These are phyloP conservation scores for Ogataea paraovalis DNA, from an alignment of 805 yeast species.

Conservation along the genomic window DNA sequence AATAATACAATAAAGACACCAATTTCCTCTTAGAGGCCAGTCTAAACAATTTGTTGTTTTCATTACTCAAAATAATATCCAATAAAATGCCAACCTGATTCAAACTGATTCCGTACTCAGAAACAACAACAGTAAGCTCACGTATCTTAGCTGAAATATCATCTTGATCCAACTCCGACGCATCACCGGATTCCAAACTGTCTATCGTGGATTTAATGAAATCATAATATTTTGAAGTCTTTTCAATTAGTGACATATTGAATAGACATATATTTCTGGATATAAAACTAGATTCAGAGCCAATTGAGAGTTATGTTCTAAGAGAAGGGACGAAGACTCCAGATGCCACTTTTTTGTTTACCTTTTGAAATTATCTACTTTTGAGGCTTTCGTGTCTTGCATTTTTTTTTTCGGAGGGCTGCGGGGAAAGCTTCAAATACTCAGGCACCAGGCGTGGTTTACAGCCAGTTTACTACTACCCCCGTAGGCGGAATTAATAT, in stretches of 20 bases:
- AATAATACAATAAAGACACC: conserved; percentile 9
- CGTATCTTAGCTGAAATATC: conserved; percentile 9
- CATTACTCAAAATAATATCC: conserved; percentile 16
- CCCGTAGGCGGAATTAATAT: no score
- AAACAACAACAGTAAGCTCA: conserved; percentile 21
- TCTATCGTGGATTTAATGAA: background rate
- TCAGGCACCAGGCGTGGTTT: no score
- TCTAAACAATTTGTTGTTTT: conserved; percentile 13
- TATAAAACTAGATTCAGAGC: no score
- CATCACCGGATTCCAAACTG: background rate
- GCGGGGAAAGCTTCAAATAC: no score
- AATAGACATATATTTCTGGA: no score
- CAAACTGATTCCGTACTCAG: conserved; percentile 21
- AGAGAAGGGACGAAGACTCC: no score
- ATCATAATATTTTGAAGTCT: background rate
- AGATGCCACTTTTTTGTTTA: no score
- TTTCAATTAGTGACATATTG: background rate
- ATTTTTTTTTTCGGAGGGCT: no score
- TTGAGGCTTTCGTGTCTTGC: no score
- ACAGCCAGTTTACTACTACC: no score
- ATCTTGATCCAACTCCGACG: background rate
- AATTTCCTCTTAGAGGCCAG: conserved; percentile 13
- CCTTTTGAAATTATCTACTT: no score
- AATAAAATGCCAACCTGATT: conserved; percentile 17
- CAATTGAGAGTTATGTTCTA: no score